Conservation (phyloP, 495 filamentous ascomycete species). For the Pyrenula massariospora region DNA sequence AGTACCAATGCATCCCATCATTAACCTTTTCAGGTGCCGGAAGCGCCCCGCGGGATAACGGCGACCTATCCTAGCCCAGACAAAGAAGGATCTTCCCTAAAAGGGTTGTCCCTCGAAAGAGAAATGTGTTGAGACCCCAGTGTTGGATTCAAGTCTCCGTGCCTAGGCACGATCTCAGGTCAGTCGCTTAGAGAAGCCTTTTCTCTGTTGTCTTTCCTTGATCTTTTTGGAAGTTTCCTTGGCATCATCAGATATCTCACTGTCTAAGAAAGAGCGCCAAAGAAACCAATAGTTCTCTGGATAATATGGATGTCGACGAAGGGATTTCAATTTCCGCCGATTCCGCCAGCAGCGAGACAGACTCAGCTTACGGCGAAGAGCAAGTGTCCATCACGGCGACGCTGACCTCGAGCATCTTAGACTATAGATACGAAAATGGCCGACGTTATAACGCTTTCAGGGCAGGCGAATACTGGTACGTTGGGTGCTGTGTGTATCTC, state of each 20-base stretch:
- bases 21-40: not conserved
- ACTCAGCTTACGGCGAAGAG: not conserved
- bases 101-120: not conserved
- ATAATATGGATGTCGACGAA: not conserved
- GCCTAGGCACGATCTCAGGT: too few species aligned
- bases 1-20: not conserved
- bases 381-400: slow-evolving; percentile 5
- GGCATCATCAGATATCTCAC: too few species aligned
- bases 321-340: not conserved
- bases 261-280: too few species aligned
- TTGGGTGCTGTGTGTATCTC: not conserved
- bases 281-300: too few species aligned
- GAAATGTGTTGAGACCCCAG: not conserved
- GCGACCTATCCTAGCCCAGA: not conserved
- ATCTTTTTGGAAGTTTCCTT: too few species aligned
- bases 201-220: too few species aligned
- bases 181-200: too few species aligned
- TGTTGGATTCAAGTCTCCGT: too few species aligned
- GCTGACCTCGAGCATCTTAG: slow-evolving; percentile 11
- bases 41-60: not conserved
- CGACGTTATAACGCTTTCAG: slow-evolving; percentile 17
- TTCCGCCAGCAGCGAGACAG: not conserved
- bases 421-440: slow-evolving; percentile 18
- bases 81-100: not conserved
- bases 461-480: slow-evolving; percentile 5